phyloP scores from a whole-genome alignment of 2,329 filamentous ascomycete genomes.

The Cladophialophora immunda region DNA sequence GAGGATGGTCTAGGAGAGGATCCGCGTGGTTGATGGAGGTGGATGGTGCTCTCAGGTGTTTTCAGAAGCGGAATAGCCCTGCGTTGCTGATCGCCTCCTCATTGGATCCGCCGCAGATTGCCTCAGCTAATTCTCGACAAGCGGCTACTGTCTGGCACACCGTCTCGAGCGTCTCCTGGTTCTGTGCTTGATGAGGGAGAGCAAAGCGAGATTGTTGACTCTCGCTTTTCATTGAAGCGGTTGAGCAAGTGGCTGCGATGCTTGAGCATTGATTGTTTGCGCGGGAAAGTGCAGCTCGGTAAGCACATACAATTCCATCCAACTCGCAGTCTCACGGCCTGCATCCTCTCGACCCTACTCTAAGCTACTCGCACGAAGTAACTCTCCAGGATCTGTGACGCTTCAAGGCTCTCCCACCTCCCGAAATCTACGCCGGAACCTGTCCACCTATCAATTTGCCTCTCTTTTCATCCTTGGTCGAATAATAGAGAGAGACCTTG shows the following conservation, averaged over 20 bases:
- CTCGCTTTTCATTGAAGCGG: background rate
- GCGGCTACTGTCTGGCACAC: constrained; percentile 18
- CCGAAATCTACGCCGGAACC: background rate
- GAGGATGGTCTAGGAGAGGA: constrained; percentile 12
- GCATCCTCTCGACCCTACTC: too few relatives aligned
- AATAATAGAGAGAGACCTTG: background rate
- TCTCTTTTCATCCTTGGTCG: background rate
- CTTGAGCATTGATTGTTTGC: background rate
- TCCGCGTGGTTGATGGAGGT: constrained; percentile 9
- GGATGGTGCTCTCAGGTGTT: background rate
- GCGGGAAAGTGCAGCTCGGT: background rate
- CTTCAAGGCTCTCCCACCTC: background rate
- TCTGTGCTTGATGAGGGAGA: constrained; percentile 4
- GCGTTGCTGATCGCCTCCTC: background rate
- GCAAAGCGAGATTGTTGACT: constrained; percentile 21
- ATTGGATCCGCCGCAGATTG: constrained; percentile 21
- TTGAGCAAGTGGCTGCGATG: background rate
- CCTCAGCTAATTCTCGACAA: constrained; percentile 16
- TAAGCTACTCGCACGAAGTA: background rate
- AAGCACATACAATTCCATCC: background rate
- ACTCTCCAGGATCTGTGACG: background rate
- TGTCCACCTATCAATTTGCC: background rate
- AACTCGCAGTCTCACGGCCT: background rate
- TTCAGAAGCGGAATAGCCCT: constrained; percentile 20
- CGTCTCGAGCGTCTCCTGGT: constrained; percentile 15